A percentile compares a stretch with the other conserved stretches of the same genome.
Conservation (phyloP, 495 filamentous ascomycete genomes). For the Penicillium chermesinum region DNA sequence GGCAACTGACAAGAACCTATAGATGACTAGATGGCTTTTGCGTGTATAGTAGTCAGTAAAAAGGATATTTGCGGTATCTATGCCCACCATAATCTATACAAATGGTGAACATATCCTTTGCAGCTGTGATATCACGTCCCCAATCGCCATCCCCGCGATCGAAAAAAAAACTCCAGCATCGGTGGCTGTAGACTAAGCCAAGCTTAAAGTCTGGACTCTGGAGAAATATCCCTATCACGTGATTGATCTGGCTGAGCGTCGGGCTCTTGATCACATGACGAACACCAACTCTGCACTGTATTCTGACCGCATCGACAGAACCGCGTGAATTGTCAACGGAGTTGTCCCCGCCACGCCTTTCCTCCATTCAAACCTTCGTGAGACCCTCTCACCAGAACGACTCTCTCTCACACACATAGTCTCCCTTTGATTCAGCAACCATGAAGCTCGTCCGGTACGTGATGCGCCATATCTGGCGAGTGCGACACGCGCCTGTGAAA, state of each 20-base stretch:
- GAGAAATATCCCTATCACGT: background rate
- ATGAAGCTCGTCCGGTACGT: conserved; percentile 99
- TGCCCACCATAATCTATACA: too few species aligned
- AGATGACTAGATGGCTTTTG: too few species aligned
- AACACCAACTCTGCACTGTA: conserved; percentile 16
- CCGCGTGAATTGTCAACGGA: conserved; percentile 8
- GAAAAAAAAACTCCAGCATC: too few species aligned
- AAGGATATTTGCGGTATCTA: too few species aligned
- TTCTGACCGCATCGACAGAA: conserved; percentile 14
- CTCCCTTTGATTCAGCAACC: conserved; percentile 25
- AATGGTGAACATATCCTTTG: too few species aligned
- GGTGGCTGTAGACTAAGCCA: background rate
- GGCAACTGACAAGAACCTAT: too few species aligned
- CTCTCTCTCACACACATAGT: background rate
- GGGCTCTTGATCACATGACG: conserved; percentile 7
- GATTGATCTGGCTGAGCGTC: background rate
- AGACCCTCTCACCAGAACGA: background rate
- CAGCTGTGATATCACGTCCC: too few species aligned
- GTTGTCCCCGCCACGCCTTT: conserved; percentile 9
- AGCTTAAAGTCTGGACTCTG: background rate
- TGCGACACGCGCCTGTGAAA: conserved; percentile 12
- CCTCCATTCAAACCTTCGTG: background rate
- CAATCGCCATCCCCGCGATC: too few species aligned
- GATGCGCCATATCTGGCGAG: background rate
- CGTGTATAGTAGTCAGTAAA: too few species aligned